Conservation (phyloP, 2,329 filamentous ascomycete species). For the Claviceps sp. region DNA sequence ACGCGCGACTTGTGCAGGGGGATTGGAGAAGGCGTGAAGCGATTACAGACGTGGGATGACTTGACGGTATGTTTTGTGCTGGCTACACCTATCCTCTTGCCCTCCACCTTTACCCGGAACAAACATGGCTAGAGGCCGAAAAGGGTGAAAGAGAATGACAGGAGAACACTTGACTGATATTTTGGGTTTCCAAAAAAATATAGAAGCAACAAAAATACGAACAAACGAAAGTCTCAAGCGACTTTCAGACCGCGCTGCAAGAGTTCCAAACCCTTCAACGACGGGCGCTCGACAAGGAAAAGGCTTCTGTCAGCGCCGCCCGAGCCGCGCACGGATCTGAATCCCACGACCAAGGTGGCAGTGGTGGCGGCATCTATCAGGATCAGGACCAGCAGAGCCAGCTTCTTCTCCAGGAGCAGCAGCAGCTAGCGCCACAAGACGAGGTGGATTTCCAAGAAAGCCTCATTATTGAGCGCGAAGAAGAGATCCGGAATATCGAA, state of each 20-base stretch:
- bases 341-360: conserved; percentile 7
- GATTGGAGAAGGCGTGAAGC: conserved; percentile 87
- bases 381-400: conserved; percentile 25
- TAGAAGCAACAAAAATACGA: conserved; percentile 93
- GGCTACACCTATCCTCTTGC: background rate
- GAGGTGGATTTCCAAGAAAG: conserved; percentile 97
- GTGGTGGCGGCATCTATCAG: conserved; percentile 12
- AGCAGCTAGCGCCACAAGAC: conserved; percentile 74
- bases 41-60: conserved; percentile 75
- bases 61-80: conserved; percentile 46
- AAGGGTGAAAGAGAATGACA: background rate
- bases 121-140: background rate
- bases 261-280: conserved; percentile 92
- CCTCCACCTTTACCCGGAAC: background rate
- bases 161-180: background rate
- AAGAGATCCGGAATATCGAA: conserved; percentile 95
- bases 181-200: conserved; percentile 32
- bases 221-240: conserved; percentile 84
- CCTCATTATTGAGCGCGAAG: conserved; percentile 88
- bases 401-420: conserved; percentile 39
- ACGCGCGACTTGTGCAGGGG: conserved; percentile 79
- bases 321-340: conserved; percentile 63
- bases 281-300: conserved; percentile 81
- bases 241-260: conserved; percentile 77
- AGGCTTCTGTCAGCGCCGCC: conserved; percentile 70